Percentiles rank a stretch among this genome's conserved stretches.
phyloP scores from a whole-genome alignment of 2,329 filamentous ascomycete genomes.

The Claviceps capensis region DNA sequence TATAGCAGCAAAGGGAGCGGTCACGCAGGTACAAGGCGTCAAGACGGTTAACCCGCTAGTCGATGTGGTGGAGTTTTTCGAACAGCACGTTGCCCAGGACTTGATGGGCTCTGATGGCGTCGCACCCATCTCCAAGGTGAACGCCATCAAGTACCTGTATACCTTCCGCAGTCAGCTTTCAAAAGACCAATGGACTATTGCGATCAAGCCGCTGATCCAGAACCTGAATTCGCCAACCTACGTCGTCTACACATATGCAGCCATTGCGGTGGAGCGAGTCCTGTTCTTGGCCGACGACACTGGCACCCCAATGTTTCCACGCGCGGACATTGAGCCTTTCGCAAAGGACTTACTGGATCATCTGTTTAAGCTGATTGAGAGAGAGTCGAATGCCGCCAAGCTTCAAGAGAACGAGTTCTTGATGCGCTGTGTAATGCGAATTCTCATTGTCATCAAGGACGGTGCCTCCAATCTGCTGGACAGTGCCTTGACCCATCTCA shows the following conservation, averaged over 20 bases:
- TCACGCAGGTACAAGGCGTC: slow-evolving; percentile 79
- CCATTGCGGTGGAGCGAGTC: slow-evolving; percentile 89
- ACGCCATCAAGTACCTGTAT: slow-evolving; percentile 96
- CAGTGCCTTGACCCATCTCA: slow-evolving; percentile 66
- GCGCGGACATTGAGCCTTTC: slow-evolving; percentile 64
- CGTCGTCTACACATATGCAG: slow-evolving; percentile 93
- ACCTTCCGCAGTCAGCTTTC: slow-evolving; percentile 91
- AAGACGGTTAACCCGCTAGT: slow-evolving; percentile 79
- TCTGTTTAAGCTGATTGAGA: slow-evolving; percentile 82
- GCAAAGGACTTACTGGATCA: slow-evolving; percentile 80
- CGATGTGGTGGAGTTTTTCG: slow-evolving; percentile 89
- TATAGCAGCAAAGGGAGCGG: slow-evolving; percentile 79
- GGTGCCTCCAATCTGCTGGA: slow-evolving; percentile 62
- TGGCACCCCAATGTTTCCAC: slow-evolving; percentile 66
- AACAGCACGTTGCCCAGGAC: slow-evolving; percentile 82
- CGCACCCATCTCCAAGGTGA: slow-evolving; percentile 84
- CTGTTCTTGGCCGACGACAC: slow-evolving; percentile 68
- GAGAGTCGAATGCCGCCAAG: slow-evolving; percentile 73
- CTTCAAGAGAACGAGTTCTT: slow-evolving; percentile 97
- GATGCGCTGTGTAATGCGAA: slow-evolving; percentile 97
- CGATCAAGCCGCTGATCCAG: slow-evolving; percentile 79
- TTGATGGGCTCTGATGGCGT: slow-evolving; percentile 55
- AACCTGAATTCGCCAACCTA: slow-evolving; percentile 85
- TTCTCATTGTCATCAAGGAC: slow-evolving; percentile 86
- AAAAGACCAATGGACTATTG: slow-evolving; percentile 80